Conservation (phyloP, 495 filamentous ascomycete genomes). For the Trichoderma gamsii region DNA sequence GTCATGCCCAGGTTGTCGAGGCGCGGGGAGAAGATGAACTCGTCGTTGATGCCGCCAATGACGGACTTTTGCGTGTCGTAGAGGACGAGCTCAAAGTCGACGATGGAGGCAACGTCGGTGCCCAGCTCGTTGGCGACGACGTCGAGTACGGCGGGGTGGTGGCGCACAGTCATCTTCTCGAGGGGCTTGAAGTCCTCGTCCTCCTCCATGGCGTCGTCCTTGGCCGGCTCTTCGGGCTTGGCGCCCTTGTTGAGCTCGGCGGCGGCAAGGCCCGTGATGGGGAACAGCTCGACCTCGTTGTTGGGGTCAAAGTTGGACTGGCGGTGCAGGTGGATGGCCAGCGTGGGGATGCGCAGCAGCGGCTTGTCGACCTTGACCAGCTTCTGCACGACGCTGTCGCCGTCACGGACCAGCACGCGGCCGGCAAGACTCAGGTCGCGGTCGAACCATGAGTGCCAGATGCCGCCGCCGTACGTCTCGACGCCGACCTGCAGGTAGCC, state of each 20-base stretch:
- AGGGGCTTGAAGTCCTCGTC: slow-evolving; percentile 61
- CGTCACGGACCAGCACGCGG: slow-evolving; percentile 76
- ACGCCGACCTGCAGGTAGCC: slow-evolving; percentile 96
- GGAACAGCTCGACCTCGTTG: slow-evolving; percentile 92
- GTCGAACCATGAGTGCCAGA: slow-evolving; percentile 87
- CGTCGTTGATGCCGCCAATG: slow-evolving; percentile 84
- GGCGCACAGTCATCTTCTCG: slow-evolving; percentile 70
- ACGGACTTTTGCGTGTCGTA: slow-evolving; percentile 91
- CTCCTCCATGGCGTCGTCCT: slow-evolving; percentile 33
- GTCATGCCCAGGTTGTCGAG: slow-evolving; percentile 95
- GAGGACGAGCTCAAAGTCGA: slow-evolving; percentile 93
- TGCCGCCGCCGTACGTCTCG: slow-evolving; percentile 90
- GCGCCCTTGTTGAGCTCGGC: slow-evolving; percentile 77
- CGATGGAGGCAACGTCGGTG: slow-evolving; percentile 59
- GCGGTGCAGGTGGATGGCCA: slow-evolving; percentile 90
- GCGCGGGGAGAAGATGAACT: slow-evolving; percentile 88
- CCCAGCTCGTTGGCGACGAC: slow-evolving; percentile 77
- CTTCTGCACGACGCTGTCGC: slow-evolving; percentile 65
- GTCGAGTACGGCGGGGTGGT: slow-evolving; percentile 81
- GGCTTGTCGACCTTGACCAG: slow-evolving; percentile 87
- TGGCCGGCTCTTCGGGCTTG: slow-evolving; percentile 26
- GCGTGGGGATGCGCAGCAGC: slow-evolving; percentile 82
- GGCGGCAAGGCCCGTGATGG: slow-evolving; percentile 80
- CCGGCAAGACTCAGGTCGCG: slow-evolving; percentile 89
- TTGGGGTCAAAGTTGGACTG: slow-evolving; percentile 83